These are phyloP conservation scores for Fusarium miscanthi DNA, from an alignment of 2,329 filamentous ascomycete species.

Conservation along the genomic window DNA sequence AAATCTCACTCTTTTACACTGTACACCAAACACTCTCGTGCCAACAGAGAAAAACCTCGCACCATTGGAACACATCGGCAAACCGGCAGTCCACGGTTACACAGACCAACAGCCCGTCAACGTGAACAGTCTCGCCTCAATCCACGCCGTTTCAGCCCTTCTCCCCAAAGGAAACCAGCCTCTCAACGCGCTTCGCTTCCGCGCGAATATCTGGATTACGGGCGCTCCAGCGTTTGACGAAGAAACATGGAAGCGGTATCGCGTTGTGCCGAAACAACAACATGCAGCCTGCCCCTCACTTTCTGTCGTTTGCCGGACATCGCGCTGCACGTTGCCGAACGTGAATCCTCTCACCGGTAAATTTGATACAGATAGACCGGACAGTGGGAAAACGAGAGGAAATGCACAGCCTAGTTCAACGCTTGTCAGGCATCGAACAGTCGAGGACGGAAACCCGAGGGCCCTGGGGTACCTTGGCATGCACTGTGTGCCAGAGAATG, in stretches of 20 bases:
- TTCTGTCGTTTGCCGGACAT: slow-evolving; percentile 36
- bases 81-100: slow-evolving; percentile 31
- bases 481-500: slow-evolving; percentile 46
- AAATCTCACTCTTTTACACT: slow-evolving; percentile 15
- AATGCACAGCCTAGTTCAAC: slow-evolving; percentile 45
- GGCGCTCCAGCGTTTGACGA: slow-evolving; percentile 29
- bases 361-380: slow-evolving; percentile 12
- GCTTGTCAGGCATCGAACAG: slow-evolving; percentile 35
- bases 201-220: slow-evolving; percentile 34
- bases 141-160: slow-evolving; percentile 27
- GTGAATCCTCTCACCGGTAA: slow-evolving; percentile 26
- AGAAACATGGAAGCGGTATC: slow-evolving; percentile 31
- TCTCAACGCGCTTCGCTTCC: slow-evolving; percentile 33
- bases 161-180: slow-evolving; percentile 28
- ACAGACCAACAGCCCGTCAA: slow-evolving; percentile 38
- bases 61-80: slow-evolving; percentile 21
- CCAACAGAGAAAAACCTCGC: slow-evolving; percentile 29
- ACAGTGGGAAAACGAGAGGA: slow-evolving; percentile 23
- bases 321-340: slow-evolving; percentile 34
- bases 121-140: slow-evolving; percentile 29
- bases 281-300: not conserved
- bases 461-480: slow-evolving; percentile 47
- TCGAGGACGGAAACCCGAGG: slow-evolving; percentile 42
- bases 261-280: not conserved
- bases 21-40: slow-evolving; percentile 19